Evolutionary conservation across 2,329 filamentous ascomycete species (phyloP).

Genomic region (Teratosphaeria nubilosa): DNA sequence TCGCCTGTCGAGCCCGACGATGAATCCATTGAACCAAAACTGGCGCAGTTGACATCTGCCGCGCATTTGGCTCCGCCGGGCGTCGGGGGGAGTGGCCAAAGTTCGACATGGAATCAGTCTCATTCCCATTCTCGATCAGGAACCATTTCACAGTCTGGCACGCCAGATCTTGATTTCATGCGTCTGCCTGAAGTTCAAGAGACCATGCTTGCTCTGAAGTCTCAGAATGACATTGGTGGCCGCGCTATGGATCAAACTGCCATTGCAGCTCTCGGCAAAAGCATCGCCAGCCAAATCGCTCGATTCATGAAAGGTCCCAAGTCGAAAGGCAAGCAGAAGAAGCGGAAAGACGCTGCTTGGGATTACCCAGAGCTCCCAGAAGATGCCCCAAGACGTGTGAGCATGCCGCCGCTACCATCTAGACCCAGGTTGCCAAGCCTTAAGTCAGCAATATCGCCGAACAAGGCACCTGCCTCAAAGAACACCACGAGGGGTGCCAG

Average conservation of each 20-base stretch:
- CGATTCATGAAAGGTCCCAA: constrained; percentile 15
- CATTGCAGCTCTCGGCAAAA: constrained; percentile 25
- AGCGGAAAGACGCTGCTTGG: constrained; percentile 15
- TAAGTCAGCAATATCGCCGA: constrained; percentile 4
- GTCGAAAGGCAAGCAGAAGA: constrained; percentile 4
- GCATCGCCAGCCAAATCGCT: constrained; percentile 26
- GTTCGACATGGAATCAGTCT: not conserved
- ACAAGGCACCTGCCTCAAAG: not conserved
- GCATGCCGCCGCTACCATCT: constrained; percentile 1
- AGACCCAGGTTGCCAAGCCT: not conserved
- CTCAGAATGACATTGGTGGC: constrained; percentile 4
- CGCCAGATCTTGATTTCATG: not conserved
- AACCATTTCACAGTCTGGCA: not conserved
- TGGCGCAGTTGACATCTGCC: not conserved
- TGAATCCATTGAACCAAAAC: not conserved
- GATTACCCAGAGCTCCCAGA: constrained; percentile 16
- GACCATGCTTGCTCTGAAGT: constrained; percentile 6
- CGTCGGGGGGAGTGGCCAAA: not conserved
- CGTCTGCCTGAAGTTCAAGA: constrained; percentile 10
- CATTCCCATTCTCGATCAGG: not conserved
- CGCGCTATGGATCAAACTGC: constrained; percentile 13
- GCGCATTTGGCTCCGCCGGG: not conserved
- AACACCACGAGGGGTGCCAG: not conserved
- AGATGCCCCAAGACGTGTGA: constrained; percentile 1
- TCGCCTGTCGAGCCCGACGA: not conserved